Conservation (phyloP, 805 yeast genomes). For the Diddensiella caesifluorescens region DNA sequence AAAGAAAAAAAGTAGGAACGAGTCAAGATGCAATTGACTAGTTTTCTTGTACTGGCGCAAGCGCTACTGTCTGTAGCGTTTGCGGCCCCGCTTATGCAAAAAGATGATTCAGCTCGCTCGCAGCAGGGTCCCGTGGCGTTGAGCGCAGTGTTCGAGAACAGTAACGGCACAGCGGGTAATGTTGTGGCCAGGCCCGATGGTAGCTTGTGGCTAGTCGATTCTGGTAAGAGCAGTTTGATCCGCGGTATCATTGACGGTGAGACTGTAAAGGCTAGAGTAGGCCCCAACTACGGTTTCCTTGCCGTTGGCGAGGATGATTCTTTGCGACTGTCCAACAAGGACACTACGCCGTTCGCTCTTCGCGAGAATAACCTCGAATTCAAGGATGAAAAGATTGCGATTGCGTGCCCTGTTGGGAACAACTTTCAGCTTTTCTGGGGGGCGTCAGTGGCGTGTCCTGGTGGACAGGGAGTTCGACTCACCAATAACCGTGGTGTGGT, state of each 20-base stretch:
- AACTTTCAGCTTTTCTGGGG: constrained; percentile 13
- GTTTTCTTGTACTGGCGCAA: constrained; percentile 14
- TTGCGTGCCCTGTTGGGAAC: constrained; percentile 10
- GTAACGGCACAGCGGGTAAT: no score
- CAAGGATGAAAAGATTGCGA: constrained; percentile 10
- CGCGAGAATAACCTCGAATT: constrained; percentile 2
- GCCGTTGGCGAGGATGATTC: constrained; percentile 10
- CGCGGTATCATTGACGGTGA: background rate
- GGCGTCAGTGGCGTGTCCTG: constrained; percentile 5
- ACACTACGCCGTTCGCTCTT: constrained; percentile 3
- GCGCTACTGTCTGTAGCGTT: constrained; percentile 10
- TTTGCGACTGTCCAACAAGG: constrained; percentile 5
- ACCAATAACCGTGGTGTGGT: background rate
- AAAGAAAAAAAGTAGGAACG: no score
- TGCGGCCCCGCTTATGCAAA: constrained; percentile 9
- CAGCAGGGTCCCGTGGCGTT: no score
- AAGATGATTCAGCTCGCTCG: no score
- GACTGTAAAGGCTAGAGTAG: constrained; percentile 9
- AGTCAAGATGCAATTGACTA: constrained; percentile 11
- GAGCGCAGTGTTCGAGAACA: no score
- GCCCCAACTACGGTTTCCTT: constrained; percentile 6
- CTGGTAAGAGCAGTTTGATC: background rate
- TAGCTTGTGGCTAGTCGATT: constrained; percentile 7
- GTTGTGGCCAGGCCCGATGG: constrained; percentile 12
- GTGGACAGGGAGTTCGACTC: constrained; percentile 8